Percentiles rank a stretch among this genome's conserved stretches.
Evolutionary conservation across 176 grass and related monocot species (phyloP).

Genomic region (Aegilops speltoides): DNA sequence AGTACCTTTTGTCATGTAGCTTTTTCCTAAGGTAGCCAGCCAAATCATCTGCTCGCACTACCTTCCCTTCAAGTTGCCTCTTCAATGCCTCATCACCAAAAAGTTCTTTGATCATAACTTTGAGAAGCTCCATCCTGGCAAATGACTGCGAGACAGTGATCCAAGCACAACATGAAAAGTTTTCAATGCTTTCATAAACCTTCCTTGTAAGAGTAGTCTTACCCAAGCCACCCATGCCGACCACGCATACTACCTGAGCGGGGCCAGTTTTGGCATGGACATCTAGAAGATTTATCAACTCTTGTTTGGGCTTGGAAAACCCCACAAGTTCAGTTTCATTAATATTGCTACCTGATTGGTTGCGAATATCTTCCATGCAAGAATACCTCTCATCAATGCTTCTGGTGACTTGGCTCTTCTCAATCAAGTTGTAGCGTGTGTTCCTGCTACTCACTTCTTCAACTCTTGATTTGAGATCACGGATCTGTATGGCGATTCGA

Average conservation of each 20-base stretch:
- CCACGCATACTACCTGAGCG: too few relatives aligned
- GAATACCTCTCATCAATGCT: too few relatives aligned
- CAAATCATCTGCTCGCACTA: background rate
- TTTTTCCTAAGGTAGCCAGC: fast-evolving
- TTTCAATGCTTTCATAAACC: background rate
- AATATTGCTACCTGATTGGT: too few relatives aligned
- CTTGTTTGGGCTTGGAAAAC: too few relatives aligned
- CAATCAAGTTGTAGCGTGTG: background rate
- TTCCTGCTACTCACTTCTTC: too few relatives aligned
- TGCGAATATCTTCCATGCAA: too few relatives aligned
- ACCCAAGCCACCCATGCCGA: background rate
- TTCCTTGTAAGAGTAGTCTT: background rate
- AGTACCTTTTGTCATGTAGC: background rate
- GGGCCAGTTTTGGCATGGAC: too few relatives aligned
- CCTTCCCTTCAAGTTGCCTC: background rate
- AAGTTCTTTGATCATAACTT: background rate
- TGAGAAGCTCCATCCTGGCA: background rate
- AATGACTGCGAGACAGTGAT: background rate
- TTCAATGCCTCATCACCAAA: fast-evolving
- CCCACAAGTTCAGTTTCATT: too few relatives aligned
- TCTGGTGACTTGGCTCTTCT: background rate
- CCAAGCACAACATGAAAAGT: background rate
- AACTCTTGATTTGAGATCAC: too few relatives aligned
- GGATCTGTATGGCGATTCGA: too few relatives aligned
- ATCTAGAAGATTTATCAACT: too few relatives aligned